Evolutionary conservation across 2,329 filamentous ascomycete genomes (phyloP), one percentile per base, ranked within the genome.

Genomic region (Monosporascus sp.): DNA sequence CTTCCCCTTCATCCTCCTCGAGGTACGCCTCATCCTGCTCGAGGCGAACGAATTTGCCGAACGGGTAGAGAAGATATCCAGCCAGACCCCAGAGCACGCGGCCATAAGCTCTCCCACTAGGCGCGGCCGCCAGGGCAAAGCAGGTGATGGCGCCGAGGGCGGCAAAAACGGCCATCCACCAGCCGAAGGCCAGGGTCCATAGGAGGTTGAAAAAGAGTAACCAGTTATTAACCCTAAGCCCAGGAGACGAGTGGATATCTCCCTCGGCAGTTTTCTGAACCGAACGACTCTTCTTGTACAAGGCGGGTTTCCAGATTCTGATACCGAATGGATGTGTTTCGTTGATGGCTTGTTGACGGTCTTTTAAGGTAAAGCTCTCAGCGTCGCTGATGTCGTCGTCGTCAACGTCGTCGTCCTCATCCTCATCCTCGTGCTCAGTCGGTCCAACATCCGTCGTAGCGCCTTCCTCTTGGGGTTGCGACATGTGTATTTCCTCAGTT

Each of bases 281-380:
- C 1, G 94, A 99, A 52, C 94, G 86, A 63, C 88, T 86, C 72
- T 99, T 99, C 74, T 99, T 99, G 80, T 99, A 99, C 57, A 99
- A 72, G 1, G 94, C 95, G 44, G 94, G 94, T 71, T 99, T 99
- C 94, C 94, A 99, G 58, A 99, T 90, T 68, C 95, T 86, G 68
- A 99, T 97, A 77, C 94, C 94, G 64, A 99, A 99, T 0, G 94
- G 94, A 77, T 99, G 94, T 0, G 94, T 99, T 70, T 96, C 88
- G 73, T 99, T 99, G 77, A 99, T 99, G 59, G 94, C 94, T 68
- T 96, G 86, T 72, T 99, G 94, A 52, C 94, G 85, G 70, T 99
- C 94, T 70, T 95, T 96, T 62, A 99, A 81, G 0, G 94, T 99
- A 69, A 99, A 99, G 74, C 93, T 97, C 73, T 97, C 94, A 1